Conservation (phyloP, 768 basidiomycete species). For the Leccinum ochraceum region DNA sequence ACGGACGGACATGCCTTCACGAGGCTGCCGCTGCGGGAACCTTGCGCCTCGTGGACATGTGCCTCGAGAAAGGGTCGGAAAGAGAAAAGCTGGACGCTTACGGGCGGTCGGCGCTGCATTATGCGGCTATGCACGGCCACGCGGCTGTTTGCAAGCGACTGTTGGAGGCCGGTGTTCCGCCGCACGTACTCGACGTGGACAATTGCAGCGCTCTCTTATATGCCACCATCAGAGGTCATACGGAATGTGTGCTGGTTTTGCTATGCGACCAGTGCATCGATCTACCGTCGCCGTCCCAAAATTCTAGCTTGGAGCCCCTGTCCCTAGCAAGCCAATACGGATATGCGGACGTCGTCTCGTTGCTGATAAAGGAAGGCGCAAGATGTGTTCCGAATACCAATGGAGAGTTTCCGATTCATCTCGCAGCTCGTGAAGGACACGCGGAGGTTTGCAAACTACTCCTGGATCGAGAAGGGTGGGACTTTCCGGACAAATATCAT, state of each 20-base stretch:
- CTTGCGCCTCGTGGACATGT: conserved; percentile 74
- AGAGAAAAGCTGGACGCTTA: conserved; percentile 82
- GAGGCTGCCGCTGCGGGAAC: conserved; percentile 89
- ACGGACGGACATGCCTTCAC: conserved; percentile 90
- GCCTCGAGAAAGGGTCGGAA: conserved; percentile 71
- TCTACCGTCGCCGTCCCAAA: conserved; percentile 54
- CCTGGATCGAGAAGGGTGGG: conserved; percentile 74
- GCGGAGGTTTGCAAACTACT: conserved; percentile 80
- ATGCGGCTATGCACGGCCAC: conserved; percentile 94
- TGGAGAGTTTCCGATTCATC: conserved; percentile 96
- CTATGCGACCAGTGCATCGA: conserved; percentile 69
- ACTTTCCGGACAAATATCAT: conserved; percentile 92
- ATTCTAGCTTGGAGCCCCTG: conserved; percentile 79
- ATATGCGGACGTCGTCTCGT: conserved; percentile 75
- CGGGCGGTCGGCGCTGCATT: conserved; percentile 92
- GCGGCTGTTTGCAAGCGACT: conserved; percentile 72
- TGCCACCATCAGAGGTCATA: conserved; percentile 83
- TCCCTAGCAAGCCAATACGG: conserved; percentile 91
- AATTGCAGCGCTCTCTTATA: conserved; percentile 95
- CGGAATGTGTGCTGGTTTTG: conserved; percentile 81
- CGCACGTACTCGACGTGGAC: conserved; percentile 82
- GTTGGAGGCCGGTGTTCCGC: conserved; percentile 64
- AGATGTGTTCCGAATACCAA: conserved; percentile 83
- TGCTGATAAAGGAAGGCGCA: conserved; percentile 79
- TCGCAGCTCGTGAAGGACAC: conserved; percentile 93